Evolutionary conservation across 2,329 filamentous ascomycete species (phyloP), one percentile per base, ranked within the genome.

Genomic region (Cladophialophora exuberans): DNA sequence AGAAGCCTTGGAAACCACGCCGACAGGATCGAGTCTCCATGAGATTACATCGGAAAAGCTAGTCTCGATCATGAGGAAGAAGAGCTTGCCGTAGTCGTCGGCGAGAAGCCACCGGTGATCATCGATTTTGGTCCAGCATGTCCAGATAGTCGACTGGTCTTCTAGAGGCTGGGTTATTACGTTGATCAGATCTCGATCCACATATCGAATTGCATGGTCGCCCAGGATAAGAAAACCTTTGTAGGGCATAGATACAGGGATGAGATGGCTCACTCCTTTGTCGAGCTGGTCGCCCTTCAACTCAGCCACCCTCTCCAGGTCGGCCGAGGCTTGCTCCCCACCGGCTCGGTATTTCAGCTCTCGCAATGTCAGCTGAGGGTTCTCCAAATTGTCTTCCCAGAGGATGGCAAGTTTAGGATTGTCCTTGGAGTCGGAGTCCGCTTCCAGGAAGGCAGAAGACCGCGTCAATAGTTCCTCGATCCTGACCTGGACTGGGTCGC

Each of bases 61-160:
- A 11, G 88, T 72, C 9, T 63, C 58, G 10, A 99, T 83, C 69
- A 90, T 90, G 31, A 99, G 76, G n/a, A 97, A 76, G 67, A 93
- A 91, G 20, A 99, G 72, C 45, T 82, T 83, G 13, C 94, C 93
- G 67, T 94, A 97, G 64, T 97, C 91, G 68, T 99, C 94, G 1
- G 88, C 91, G 2, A 99, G 75, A n/a, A 97, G 78, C 75, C 91
- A 97, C 65, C 87, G 82, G 33, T 87, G 86, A 20, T 85, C 83
- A 65, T 97, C 89, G 47, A 94, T 85, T 65, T 87, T 84, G 59
- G 89, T 88, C 92, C 93, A 99, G 2, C 90, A 85, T n/a, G 94
- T 87, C 64, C 95, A 97, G 30, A 96, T 86, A 2, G 88, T 90
- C 0, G 91, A 83, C 20, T 62, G 44, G 53, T 93, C 85, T 1